These are phyloP conservation scores for Forsythia viridissima DNA, from an alignment of 257 asterid genomes.

Conservation along the genomic window DNA sequence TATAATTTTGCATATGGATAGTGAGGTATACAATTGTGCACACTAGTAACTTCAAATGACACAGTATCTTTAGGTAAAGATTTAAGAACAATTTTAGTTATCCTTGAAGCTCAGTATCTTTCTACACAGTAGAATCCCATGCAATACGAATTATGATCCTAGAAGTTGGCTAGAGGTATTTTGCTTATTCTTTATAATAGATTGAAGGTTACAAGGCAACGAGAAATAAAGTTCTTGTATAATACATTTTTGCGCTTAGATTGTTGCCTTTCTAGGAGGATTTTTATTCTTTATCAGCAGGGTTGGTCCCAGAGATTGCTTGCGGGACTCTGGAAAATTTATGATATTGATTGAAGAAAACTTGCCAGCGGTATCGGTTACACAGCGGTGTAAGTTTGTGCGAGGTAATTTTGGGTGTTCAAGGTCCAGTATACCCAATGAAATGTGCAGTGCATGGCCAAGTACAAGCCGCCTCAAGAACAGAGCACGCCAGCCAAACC, in stretches of 20 bases:
- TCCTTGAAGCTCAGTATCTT: no score
- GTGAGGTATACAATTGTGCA: not conserved
- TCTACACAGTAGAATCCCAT: no score
- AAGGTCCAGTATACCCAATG: not conserved
- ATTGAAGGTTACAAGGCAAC: not conserved
- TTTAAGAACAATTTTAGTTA: no score
- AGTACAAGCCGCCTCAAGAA: not conserved
- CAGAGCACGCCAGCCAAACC: not conserved
- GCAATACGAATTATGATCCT: no score
- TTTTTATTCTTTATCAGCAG: not conserved
- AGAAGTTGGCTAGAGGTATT: no score
- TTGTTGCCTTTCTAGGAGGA: not conserved
- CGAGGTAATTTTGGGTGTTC: not conserved
- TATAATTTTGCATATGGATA: not conserved
- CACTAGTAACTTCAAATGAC: not conserved
- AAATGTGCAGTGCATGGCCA: not conserved
- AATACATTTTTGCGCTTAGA: not conserved
- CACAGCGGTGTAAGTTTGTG: not conserved
- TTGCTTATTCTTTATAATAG: no score
- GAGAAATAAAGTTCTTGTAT: not conserved
- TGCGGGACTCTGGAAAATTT: no score
- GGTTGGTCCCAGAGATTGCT: not conserved
- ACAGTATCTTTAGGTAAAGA: not conserved
- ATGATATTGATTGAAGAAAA: no score
- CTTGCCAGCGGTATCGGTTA: no score